Base-by-base conservation (phyloP, 495 filamentous ascomycete species). In the Aspergillus avenaceus region DNA sequence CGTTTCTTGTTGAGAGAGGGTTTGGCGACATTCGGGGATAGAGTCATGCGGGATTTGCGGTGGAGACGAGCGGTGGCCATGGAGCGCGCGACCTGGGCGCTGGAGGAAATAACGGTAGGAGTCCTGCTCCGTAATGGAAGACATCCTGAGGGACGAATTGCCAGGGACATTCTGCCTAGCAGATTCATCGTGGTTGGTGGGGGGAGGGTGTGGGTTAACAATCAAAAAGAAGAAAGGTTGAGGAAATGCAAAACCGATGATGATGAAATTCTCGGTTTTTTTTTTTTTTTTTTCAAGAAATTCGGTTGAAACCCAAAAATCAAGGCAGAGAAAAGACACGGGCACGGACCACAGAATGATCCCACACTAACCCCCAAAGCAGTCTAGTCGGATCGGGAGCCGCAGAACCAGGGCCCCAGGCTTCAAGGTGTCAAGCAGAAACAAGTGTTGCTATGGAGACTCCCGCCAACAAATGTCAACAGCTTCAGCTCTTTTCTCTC, bases 1-100 rank as follows among this genome's bases (percentile, higher is more conserved):
- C 67, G 65, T 41, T 59, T 56, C 40, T 69, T 66, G 50, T 73
- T 81, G 18, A 75, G 58, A 7, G 75, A 63, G 5, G 77, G 52
- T 50, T 75, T 73, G 48, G 77, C 78, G 32, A 95, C 90, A 42
- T 75, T 73, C 29, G 84, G 79, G n/a, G 90, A 95, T 19, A 96
- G 78, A 1, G 82, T 73, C 83, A 92, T 89, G 54, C 90, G 84
- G 41, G 88, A 86, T 32, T 57, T 68, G 37, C 67, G 69, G 31
- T 65, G 65, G 27, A 62, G 56, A 49, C 70, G 67, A 25, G 53
- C 56, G 14, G 71, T 70, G n/a, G 66, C 71, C 55, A 75, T 66
- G 18, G 60, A 59, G 47, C 76, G 69, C 13, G 58, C 50, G 16
- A 66, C 58, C 50, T 70, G 71, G 62, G 64, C 41, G 41, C 56